Conservation (phyloP, 148 eudicot species). For the Rhododendron vialii region DNA sequence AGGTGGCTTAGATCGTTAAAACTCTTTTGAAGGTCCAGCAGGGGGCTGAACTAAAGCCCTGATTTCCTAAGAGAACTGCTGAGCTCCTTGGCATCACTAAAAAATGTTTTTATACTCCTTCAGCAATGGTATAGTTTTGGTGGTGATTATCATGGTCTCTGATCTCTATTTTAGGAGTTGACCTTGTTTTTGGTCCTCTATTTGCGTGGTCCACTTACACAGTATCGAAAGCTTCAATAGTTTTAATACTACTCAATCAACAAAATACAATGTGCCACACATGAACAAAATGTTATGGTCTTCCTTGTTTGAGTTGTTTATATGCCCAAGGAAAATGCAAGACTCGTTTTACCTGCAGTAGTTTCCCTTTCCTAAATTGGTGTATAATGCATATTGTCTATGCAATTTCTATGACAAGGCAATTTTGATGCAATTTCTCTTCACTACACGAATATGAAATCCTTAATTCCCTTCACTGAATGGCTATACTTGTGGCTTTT, state of each 20-base stretch:
- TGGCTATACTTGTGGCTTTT: neutral
- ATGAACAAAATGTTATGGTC: neutral
- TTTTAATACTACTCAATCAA: neutral
- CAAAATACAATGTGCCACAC: neutral
- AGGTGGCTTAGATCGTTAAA: neutral
- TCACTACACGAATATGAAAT: neutral
- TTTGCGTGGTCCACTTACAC: neutral
- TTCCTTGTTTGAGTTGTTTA: neutral
- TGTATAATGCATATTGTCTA: neutral
- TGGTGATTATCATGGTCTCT: neutral
- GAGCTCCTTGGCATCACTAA: neutral
- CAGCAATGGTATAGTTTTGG: neutral
- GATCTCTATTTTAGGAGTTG: neutral
- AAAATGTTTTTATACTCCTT: neutral
- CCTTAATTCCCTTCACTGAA: neutral
- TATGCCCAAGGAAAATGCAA: neutral
- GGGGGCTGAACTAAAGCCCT: neutral
- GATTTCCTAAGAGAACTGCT: neutral
- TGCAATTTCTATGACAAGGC: neutral
- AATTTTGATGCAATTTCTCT: neutral
- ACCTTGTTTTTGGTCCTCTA: neutral
- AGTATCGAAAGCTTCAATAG: neutral
- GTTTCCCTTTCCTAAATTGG: neutral
- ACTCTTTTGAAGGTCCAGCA: neutral
- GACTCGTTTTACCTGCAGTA: neutral